Base-by-base conservation (phyloP, 164 flowering plant species). In the Cinnamomum micranthum region DNA sequence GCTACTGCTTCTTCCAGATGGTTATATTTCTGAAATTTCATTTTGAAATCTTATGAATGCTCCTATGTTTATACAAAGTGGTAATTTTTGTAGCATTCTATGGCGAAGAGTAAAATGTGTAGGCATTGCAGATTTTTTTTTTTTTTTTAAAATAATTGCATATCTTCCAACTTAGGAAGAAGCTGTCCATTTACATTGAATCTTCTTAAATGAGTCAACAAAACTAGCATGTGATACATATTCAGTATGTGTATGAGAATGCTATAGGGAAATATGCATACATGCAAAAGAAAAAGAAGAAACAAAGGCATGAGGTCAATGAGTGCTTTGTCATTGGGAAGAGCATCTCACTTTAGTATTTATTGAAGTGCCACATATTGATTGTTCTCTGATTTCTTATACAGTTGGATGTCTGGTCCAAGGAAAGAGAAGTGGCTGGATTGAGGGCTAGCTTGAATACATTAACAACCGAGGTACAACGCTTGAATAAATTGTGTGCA, bases 381-480 rank as follows among this genome's bases (percentile, higher is more conserved):
- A 24, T 72, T 72, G 41, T 24, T 65, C n/a, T 58, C 47, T 41
- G 47, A 81, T 81, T 71, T 65, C 50, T 75, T 71, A 41, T 72
- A 75, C 83, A 96, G 99, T 83, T 92, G 83, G 99, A 94, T 75
- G 99, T 96, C 62, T 91, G 97, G 97, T 83, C 90, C 27, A 94
- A 94, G 86, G 99, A 96, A 81, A 91, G 99, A 80, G 98, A 96
- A 83, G 95, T 87, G 76, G 91, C 97, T 82, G 99, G 99, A 71
- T 79, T 96, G 84, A 91, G 85, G 78, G 99, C 99, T 28, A 89
- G 99, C 77, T 77, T 96, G 84, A 90, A 84, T 77, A 90, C 94
- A 50, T 79, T 96, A 84, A 87, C 87, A 78, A 89, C 90, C 77
- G 99, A 96, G 84, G 89, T 94, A 28, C 91, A 91, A 68, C 94